phyloP scores from a whole-genome alignment of 169 alveolate genomes.

The Plasmodium vivax region DNA sequence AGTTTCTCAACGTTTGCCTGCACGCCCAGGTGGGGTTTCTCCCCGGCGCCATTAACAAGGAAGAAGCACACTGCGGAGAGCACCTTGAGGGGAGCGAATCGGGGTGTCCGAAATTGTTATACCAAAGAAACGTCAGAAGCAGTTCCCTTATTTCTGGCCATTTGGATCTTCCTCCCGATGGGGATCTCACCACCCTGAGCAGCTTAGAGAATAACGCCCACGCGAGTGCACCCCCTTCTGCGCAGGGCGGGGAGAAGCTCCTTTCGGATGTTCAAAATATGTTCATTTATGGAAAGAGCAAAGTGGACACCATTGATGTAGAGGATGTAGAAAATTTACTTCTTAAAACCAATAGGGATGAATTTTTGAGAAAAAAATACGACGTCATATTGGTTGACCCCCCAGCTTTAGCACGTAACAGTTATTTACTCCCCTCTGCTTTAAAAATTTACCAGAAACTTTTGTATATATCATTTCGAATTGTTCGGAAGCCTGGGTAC shows the following conservation, averaged over 20 bases:
- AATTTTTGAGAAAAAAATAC: conserved; percentile 73
- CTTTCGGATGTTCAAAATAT: conserved; percentile 45
- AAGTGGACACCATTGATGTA: neutral
- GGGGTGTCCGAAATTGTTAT: neutral
- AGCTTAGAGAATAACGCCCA: neutral
- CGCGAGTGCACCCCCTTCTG: neutral
- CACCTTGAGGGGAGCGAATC: neutral
- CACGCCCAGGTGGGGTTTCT: neutral
- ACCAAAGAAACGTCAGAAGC: too few species aligned
- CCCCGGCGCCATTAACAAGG: neutral
- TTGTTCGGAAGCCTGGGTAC: conserved; percentile 72
- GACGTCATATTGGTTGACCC: conserved; percentile 74
- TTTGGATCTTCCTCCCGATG: neutral
- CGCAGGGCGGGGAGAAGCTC: neutral
- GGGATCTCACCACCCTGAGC: neutral
- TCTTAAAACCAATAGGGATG: conserved; percentile 28
- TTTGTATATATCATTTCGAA: conserved; percentile 62
- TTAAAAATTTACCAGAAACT: conserved; percentile 72
- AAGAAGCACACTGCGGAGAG: neutral
- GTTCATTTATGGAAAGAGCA: conserved; percentile 40
- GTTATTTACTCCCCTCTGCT: conserved; percentile 62
- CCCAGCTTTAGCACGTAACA: conserved; percentile 66
- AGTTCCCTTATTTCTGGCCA: neutral
- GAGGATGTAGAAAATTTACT: conserved; percentile 57
- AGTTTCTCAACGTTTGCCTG: conserved; percentile 39